A percentile compares a stretch with the other conserved stretches of the same genome.
Conservation (phyloP, 176 grass and related monocot genomes). For the Saccharum officinarum region DNA sequence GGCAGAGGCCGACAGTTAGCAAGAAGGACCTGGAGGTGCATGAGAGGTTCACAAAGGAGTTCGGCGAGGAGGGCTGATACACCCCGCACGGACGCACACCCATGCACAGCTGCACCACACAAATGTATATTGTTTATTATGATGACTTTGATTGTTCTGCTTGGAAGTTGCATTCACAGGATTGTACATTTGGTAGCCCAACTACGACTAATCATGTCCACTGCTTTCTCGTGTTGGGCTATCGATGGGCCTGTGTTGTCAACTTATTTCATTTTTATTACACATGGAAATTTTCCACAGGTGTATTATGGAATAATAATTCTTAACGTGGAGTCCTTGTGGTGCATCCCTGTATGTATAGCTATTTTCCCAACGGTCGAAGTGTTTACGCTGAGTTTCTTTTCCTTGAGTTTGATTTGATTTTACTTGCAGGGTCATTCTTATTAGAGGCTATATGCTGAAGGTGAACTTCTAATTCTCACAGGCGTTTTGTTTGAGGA, state of each 20-base stretch:
- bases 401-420: neutral
- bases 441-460: neutral
- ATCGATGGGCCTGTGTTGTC: constrained; percentile 28
- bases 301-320: constrained; percentile 41
- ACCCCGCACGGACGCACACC: neutral
- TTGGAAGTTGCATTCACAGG: constrained; percentile 36
- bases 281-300: constrained; percentile 38
- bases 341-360: constrained; percentile 43
- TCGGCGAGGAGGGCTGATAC: constrained; percentile 88
- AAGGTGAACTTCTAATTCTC: no score
- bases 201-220: neutral
- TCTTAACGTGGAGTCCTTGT: constrained; percentile 39
- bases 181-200: constrained; percentile 40
- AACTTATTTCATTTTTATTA: constrained; percentile 35
- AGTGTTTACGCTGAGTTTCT: no score
- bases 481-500: neutral
- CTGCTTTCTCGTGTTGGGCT: constrained; percentile 8
- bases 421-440: neutral
- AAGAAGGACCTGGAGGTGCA: constrained; percentile 94
- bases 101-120: constrained; percentile 37
- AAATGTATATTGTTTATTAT: constrained; percentile 50
- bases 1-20: constrained; percentile 90
- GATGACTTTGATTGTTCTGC: constrained; percentile 41
- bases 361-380: neutral
- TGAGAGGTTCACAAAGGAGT: constrained; percentile 95